phyloP scores from a whole-genome alignment of 495 filamentous ascomycete genomes.

The Aspergillus biplanus region DNA sequence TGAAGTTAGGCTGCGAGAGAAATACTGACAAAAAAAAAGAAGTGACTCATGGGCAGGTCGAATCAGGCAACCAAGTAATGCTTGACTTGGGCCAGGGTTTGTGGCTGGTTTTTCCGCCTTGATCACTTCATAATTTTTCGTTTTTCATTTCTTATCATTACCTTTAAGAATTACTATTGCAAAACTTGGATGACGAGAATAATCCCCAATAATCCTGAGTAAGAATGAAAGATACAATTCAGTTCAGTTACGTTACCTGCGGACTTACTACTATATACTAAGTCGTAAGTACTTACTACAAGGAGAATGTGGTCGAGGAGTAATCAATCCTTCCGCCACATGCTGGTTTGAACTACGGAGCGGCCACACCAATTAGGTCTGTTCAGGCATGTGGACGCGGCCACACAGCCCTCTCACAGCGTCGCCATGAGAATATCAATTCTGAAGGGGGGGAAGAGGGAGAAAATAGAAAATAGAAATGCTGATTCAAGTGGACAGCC shows the following conservation, averaged over 20 bases:
- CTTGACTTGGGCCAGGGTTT: not conserved
- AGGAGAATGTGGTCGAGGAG: not conserved
- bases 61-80: not conserved
- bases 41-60: not conserved
- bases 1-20: not conserved
- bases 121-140: not conserved
- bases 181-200: too few species aligned
- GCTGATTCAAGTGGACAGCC: too few species aligned
- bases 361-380: slow-evolving; percentile 7
- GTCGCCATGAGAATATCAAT: not conserved
- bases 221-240: too few species aligned
- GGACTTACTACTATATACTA: too few species aligned
- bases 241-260: too few species aligned
- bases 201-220: too few species aligned
- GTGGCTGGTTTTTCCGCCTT: not conserved
- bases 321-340: slow-evolving; percentile 17
- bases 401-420: slow-evolving; percentile 11
- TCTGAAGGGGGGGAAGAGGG: too few species aligned
- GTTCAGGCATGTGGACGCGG: slow-evolving; percentile 13
- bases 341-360: not conserved
- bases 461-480: too few species aligned
- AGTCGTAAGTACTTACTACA: slow-evolving; percentile 6
- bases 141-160: not conserved
- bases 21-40: not conserved
- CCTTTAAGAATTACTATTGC: too few species aligned